phyloP scores from a whole-genome alignment of 192 early-diverging fungal genomes.

The Umbelopsis vinacea region DNA sequence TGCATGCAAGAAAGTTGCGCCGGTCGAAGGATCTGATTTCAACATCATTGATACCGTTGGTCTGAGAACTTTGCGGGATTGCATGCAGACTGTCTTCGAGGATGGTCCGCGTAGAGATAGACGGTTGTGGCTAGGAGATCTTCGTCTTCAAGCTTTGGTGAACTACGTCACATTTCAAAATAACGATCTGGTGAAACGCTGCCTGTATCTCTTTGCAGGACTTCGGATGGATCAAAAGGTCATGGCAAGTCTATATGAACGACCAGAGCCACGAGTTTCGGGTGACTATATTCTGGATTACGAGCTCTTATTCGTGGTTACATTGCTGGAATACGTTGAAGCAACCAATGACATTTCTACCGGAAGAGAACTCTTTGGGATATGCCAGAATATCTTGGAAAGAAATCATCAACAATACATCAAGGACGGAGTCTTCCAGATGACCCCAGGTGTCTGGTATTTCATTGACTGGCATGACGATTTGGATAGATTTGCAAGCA shows the following conservation, averaged over 20 bases:
- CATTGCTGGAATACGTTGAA: slow-evolving; percentile 15
- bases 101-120: slow-evolving; percentile 16
- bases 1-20: not conserved
- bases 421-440: not conserved
- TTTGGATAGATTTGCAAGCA: slow-evolving; percentile 1
- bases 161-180: slow-evolving; percentile 23
- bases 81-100: slow-evolving; percentile 21
- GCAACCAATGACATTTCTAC: not conserved
- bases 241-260: slow-evolving; percentile 12
- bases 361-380: not conserved
- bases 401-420: not conserved
- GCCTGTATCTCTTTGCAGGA: slow-evolving; percentile 19
- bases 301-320: slow-evolving; percentile 3
- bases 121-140: slow-evolving; percentile 10
- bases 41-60: slow-evolving; percentile 1
- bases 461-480: slow-evolving; percentile 20
- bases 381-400: slow-evolving; percentile 15
- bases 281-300: slow-evolving; percentile 21
- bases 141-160: slow-evolving; percentile 17
- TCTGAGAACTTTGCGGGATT: slow-evolving; percentile 13
- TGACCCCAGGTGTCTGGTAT: not conserved
- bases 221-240: slow-evolving; percentile 3
- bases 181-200: slow-evolving; percentile 12
- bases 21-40: not conserved
- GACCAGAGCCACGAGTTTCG: not conserved